phyloP scores from a whole-genome alignment of 768 basidiomycete species.

The Termitomyces heimii region DNA sequence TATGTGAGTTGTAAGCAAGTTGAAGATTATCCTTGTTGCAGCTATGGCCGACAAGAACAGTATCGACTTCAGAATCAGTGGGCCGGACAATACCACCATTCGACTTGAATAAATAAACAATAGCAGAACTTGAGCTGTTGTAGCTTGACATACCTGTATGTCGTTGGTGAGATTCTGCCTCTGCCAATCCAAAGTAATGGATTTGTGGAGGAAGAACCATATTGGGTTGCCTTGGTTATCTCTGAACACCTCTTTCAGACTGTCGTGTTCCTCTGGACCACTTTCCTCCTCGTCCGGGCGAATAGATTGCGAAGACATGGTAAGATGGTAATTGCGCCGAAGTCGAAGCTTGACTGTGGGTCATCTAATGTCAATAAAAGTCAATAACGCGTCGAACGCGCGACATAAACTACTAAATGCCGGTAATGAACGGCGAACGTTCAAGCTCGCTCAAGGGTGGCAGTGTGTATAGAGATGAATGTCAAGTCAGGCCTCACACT shows the following conservation, averaged over 20 bases:
- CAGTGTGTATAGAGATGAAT: too few relatives aligned
- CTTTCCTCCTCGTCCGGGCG: conserved; percentile 3
- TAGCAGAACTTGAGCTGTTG: neutral
- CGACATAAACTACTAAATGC: too few relatives aligned
- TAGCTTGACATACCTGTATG: conserved; percentile 26
- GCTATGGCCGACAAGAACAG: conserved; percentile 17
- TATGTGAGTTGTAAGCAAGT: conserved; percentile 14
- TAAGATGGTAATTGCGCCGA: neutral
- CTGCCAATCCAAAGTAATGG: conserved; percentile 17
- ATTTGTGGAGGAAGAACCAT: conserved; percentile 28
- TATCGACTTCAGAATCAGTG: conserved; percentile 12
- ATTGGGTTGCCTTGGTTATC: conserved; percentile 20
- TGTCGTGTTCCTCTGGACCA: neutral
- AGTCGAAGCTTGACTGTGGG: too few relatives aligned
- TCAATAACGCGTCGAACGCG: neutral
- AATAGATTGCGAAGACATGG: neutral
- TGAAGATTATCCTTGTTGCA: conserved; percentile 11
- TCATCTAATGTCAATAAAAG: neutral
- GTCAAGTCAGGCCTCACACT: too few relatives aligned
- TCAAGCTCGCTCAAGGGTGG: too few relatives aligned
- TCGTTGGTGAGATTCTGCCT: conserved; percentile 16
- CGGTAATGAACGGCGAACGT: too few relatives aligned
- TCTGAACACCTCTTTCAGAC: conserved; percentile 13
- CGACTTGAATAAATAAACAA: conserved; percentile 2
- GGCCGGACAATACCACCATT: conserved; percentile 16